These are phyloP conservation scores for Trichoderma polysporum DNA, from an alignment of 2,329 filamentous ascomycete genomes.

Conservation along the genomic window DNA sequence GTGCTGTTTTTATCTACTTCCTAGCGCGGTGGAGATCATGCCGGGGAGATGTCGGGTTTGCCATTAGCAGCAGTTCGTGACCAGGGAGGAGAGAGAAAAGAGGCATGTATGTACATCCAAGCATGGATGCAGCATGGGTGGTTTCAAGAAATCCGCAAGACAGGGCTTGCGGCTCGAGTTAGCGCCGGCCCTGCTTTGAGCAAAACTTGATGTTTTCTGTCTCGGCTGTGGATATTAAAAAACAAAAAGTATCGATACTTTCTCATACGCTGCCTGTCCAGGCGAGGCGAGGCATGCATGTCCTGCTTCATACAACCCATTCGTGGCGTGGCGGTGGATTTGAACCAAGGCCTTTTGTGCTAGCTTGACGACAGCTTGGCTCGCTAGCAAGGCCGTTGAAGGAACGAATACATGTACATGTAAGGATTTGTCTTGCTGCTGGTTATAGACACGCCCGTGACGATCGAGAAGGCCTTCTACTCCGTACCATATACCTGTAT, in stretches of 20 bases:
- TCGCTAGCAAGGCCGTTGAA: background rate
- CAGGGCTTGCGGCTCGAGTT: background rate
- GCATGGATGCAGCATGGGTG: background rate
- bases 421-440: background rate
- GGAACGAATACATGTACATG: background rate
- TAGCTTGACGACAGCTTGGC: background rate
- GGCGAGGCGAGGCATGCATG: background rate
- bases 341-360: background rate
- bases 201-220: background rate
- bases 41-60: conserved; percentile 18
- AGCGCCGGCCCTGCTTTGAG: background rate
- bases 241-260: background rate
- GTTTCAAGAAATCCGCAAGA: background rate
- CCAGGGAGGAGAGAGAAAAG: conserved; percentile 1
- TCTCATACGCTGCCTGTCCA: background rate
- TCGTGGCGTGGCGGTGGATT: background rate
- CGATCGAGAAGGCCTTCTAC: background rate
- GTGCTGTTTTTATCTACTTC: background rate
- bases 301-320: background rate
- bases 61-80: conserved; percentile 1
- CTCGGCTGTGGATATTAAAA: background rate
- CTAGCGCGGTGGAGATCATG: conserved; percentile 13
- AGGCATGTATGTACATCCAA: background rate
- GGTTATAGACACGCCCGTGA: conserved; percentile 4
- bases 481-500: background rate